Evolutionary conservation across 495 filamentous ascomycete species (phyloP), one percentile per base, ranked within the genome.

Genomic region (Talaromyces nanjingensis): DNA sequence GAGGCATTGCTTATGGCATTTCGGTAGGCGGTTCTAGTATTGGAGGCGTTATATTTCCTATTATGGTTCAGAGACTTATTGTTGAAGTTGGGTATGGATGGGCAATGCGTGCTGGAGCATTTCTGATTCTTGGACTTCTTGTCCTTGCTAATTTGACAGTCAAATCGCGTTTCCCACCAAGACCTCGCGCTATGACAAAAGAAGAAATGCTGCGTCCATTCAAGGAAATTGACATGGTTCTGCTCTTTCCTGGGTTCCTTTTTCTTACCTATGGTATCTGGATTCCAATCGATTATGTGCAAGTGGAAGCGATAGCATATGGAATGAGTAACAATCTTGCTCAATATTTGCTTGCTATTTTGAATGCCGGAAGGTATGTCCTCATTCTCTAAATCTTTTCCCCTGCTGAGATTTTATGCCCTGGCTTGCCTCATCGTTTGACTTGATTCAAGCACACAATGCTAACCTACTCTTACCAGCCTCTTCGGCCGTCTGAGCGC

Each of bases 201-300:
- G 69, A 67, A 62, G 83, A 88, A 1, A 90, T 90, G 69, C 25
- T 87, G 3, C 66, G 69, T 1, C 88, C 89, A 3, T 79, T 93
- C 31, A 76, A 68, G 16, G 88, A 91, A 65, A 2, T 0, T 88
- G 73, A 75, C 1, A 93, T 90, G 90, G 79, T 89, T 2, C 86
- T 93, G 77, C 84, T 90, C n/a, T 80, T 81, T 31, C 75, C 80
- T 39, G 89, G 85, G 7, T 91, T 93, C 66, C 67, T 91, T 55
- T 85, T 92, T 64, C 80, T 91, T 1, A 76, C 70, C 14, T 75
- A 91, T 27, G 12, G 72, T 91, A 62, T 49, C 18, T 91, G n/a
- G n/a, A n/a, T n/a, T n/a, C n/a, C 90, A 0, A 86, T 91, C 74
- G 89, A 86, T 68, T 92, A 84, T 68, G 76, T 93, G 42, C 84